Base-by-base conservation (phyloP, 208 protist species). In the Acanthamoeba castellanii region DNA sequence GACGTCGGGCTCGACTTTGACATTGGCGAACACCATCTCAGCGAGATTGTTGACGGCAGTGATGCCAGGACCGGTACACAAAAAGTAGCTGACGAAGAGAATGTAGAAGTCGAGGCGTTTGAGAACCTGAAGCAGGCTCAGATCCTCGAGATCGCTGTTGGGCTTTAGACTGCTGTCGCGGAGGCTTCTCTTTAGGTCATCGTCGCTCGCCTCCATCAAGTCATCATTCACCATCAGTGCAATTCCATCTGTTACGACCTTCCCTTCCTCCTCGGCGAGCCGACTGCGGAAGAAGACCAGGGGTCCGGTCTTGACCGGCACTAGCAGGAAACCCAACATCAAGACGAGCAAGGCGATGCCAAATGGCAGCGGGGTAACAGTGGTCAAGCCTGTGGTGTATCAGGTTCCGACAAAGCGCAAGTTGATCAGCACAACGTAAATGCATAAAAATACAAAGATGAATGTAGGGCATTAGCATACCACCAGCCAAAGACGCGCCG, bases 41-140 rank as follows among this genome's bases (percentile, higher is more conserved):
- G 88, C 88, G 20, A 93, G 42, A 37, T 93, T 93, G 70, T 93
- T 93, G 37, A 93, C 64, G 20, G 37, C n/a, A 20, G 88, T 93
- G 0, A 93, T 93, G 34, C 88, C 88, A 37, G 88, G 20, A 25
- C 88, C 88, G 50, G 74, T 93, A 37, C 30, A n/a, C 18, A 25
- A 20, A 13, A 93, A 59, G 88, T 72, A 93, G 70, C 13, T 59
- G 45, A 93, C 16, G 88, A 82, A 74, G 45, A 81, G 70, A n/a
- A 93, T 11, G 47, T 37, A 74, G 45, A 93, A 93, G 30, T 81
- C 68, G 88, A 81, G 64, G 18, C 45, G 37, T n/a, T 25, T 55
- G 42, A 93, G 70, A 30, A 34, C 42, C 50, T 93, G 70, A 37
- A 93, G 20, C 18, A 93, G 70, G 20, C 30, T 81, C 16, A 93